Base-by-base conservation (phyloP, 2,329 filamentous ascomycete species). In the Emergomyces pasteurianus region DNA sequence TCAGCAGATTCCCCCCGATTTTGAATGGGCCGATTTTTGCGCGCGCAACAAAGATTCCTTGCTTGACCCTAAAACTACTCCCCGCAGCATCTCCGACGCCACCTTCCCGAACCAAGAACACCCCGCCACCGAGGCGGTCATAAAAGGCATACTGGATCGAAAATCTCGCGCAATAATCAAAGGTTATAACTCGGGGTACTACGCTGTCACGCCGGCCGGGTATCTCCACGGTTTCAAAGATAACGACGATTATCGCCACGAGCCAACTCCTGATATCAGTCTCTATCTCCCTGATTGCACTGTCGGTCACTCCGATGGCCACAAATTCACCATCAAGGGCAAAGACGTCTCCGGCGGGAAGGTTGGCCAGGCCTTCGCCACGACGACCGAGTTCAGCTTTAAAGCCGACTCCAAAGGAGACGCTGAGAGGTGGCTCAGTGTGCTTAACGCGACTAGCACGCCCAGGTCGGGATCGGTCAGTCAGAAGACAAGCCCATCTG, bases 171-270 rank as follows among this genome's bases (percentile, higher is more conserved):
- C 95, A 74, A 86, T 95, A 75, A 84, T 83, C 68, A 81, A 87
- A 75, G 87, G 88, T 62, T 94, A 89, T 75, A 86, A 85, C 64
- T 84, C 88, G 0, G 85, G 83, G 60, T 96, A 95, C 80, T 99
- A 96, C 71, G 92, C 94, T 61, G 85, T 97, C 55, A 95, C 91
- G 0, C 88, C 90, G 0, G 83, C 89, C 61, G 90, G 89, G 70
- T 99, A 87, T 77, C 78, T 99, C 62, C 94, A 99, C 77, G 92
- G 96, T 75, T 99, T 95, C 81, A 95, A 95, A 77, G 91, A 95
- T 70, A 88, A 89, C 71, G 92, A 97, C 69, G 82, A 86, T 68
- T 81, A 84, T 70, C 77, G 77, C 61, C 80, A 68, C 50, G 74
- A 77, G n/a, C 75, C 75, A 7, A 81, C 83, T 61, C 92, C 94